phyloP scores from a whole-genome alignment of 1,284 basidiomycete species.

The Marasmius sp. region DNA sequence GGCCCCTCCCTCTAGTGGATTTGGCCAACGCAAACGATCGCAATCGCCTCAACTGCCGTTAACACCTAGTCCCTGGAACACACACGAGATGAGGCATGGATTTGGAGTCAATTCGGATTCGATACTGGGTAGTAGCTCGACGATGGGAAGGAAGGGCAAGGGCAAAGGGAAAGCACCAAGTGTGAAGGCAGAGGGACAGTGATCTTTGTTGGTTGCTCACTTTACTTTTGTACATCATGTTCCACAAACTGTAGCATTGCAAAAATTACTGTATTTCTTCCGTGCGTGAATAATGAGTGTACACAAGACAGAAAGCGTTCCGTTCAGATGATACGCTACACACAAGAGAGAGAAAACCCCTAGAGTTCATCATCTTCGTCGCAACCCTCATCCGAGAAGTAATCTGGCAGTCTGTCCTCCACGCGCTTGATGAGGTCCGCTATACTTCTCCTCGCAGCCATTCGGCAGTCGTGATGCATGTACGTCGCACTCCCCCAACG shows the following conservation, averaged over 20 bases:
- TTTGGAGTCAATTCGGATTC: background rate
- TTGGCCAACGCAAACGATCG: slow-evolving; percentile 8
- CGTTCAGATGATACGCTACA: too few relatives aligned
- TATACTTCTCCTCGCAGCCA: slow-evolving; percentile 53
- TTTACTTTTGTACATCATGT: background rate
- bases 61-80: background rate
- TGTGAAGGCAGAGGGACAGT: background rate
- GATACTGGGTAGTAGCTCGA: background rate
- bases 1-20: slow-evolving; percentile 24
- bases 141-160: background rate
- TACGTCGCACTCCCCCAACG: slow-evolving; percentile 66
- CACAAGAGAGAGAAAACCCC: too few relatives aligned
- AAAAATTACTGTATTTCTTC: background rate
- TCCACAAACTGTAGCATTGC: background rate
- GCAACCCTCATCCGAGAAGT: slow-evolving; percentile 41
- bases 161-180: background rate
- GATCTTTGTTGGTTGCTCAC: background rate
- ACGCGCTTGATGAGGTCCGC: slow-evolving; percentile 51
- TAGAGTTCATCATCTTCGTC: slow-evolving; percentile 4
- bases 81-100: background rate
- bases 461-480: slow-evolving; percentile 71
- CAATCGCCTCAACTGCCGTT: slow-evolving; percentile 5
- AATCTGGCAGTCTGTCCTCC: slow-evolving; percentile 58
- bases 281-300: background rate
- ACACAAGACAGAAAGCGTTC: too few relatives aligned